Evolutionary conservation across 306 rosid genomes (phyloP).

Genomic region (Malus orientalis): DNA sequence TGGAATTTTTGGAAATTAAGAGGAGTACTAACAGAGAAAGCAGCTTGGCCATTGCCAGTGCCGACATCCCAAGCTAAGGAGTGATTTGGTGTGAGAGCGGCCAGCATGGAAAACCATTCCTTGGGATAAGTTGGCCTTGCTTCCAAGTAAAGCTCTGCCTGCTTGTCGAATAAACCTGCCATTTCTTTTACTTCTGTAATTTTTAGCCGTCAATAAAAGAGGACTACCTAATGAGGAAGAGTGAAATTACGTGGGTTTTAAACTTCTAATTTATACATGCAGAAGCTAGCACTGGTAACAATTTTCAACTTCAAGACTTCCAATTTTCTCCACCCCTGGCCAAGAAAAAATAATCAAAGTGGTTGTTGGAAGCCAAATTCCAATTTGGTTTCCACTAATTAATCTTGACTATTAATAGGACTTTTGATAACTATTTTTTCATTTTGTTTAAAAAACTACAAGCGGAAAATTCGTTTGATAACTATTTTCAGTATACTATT

Average conservation of each 20-base stretch:
- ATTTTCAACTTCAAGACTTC: not conserved
- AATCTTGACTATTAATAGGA: too few species aligned
- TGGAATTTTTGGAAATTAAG: not conserved
- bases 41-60: conserved; percentile 40
- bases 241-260: not conserved
- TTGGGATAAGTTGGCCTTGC: conserved; percentile 36
- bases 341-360: not conserved
- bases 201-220: too few species aligned
- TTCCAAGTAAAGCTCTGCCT: conserved; percentile 14
- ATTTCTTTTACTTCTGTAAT: not conserved
- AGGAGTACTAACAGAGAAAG: conserved; percentile 24
- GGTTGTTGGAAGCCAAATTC: not conserved
- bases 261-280: not conserved
- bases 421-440: too few species aligned
- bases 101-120: conserved; percentile 30
- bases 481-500: too few species aligned
- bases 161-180: conserved; percentile 30
- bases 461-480: too few species aligned
- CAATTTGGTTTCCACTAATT: not conserved
- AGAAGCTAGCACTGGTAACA: not conserved
- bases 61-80: conserved; percentile 37
- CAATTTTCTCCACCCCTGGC: too few species aligned
- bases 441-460: too few species aligned
- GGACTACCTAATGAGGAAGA: not conserved
- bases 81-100: conserved; percentile 28